Evolutionary conservation across 2,329 filamentous ascomycete species (phyloP).

Genomic region (Pseudohalonectria lignicola): DNA sequence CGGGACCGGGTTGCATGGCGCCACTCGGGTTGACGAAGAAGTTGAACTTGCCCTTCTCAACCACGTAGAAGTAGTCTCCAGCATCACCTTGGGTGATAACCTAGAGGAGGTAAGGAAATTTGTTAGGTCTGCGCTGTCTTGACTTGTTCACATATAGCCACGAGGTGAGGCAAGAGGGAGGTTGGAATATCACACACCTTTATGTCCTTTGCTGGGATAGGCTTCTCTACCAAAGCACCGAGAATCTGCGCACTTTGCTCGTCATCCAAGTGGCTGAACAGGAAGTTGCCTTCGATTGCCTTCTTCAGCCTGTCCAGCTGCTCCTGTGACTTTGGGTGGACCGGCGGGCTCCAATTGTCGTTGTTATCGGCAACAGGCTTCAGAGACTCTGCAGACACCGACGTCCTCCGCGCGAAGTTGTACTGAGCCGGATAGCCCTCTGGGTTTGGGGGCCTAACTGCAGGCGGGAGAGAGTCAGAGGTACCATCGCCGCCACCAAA

Average conservation of each 20-base stretch:
- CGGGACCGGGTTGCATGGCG: constrained; percentile 63
- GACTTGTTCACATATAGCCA: too few species aligned
- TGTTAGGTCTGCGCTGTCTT: too few species aligned
- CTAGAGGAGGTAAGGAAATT: too few species aligned
- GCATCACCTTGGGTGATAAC: constrained; percentile 94
- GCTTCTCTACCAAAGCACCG: constrained; percentile 86
- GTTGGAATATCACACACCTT: constrained; percentile 50
- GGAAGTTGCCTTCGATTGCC: constrained; percentile 80
- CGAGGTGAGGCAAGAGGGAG: too few species aligned
- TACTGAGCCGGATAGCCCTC: constrained; percentile 84
- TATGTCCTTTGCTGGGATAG: constrained; percentile 81
- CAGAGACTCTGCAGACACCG: constrained; percentile 91
- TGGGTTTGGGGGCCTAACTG: constrained; percentile 34
- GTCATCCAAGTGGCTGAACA: constrained; percentile 90
- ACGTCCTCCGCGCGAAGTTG: constrained; percentile 85
- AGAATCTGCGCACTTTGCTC: constrained; percentile 83
- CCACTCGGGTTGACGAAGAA: constrained; percentile 79
- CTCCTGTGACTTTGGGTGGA: constrained; percentile 71
- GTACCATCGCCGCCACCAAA: constrained; percentile 41
- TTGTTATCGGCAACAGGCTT: constrained; percentile 76
- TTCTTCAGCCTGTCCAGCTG: constrained; percentile 69
- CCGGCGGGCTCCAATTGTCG: constrained; percentile 84
- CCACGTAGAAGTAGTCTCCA: constrained; percentile 95
- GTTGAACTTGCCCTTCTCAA: constrained; percentile 83
- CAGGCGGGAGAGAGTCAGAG: constrained; percentile 33